Conservation (phyloP, 1,139 yeast species). For the Taphrina communis region DNA sequence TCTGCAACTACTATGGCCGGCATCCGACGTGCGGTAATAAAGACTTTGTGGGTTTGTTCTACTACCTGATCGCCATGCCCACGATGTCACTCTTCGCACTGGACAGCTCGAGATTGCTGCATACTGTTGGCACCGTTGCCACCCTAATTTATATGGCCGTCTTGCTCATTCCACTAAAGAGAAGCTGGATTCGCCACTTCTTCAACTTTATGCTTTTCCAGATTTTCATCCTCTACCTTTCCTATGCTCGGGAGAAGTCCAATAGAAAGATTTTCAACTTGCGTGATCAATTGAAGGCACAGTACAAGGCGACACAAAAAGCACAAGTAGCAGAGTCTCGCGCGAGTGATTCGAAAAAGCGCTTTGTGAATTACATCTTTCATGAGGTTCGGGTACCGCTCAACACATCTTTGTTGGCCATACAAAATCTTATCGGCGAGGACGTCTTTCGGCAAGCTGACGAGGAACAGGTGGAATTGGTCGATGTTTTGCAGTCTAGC, state of each 20-base stretch:
- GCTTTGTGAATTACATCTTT: constrained; percentile 39
- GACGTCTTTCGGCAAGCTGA: constrained; percentile 30
- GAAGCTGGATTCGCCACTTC: constrained; percentile 30
- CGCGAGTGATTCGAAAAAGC: constrained; percentile 35
- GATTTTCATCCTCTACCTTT: constrained; percentile 28
- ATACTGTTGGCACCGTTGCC: constrained; percentile 11
- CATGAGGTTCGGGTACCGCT: constrained; percentile 40
- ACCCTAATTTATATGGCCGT: constrained; percentile 23
- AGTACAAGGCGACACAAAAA: constrained; percentile 37
- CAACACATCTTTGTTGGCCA: constrained; percentile 31
- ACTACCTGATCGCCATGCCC: constrained; percentile 27
- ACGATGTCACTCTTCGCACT: constrained; percentile 30
- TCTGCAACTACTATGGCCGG: constrained; percentile 25
- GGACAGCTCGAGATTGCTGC: constrained; percentile 12
- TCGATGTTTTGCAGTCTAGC: constrained; percentile 33
- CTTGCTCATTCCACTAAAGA: constrained; percentile 16
- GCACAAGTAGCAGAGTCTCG: constrained; percentile 36
- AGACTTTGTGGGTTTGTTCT: constrained; percentile 39
- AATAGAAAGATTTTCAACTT: constrained; percentile 26
- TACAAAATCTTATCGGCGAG: constrained; percentile 36
- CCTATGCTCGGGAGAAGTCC: constrained; percentile 34
- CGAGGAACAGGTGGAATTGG: constrained; percentile 34
- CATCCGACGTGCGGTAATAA: constrained; percentile 15
- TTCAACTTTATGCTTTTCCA: constrained; percentile 28
- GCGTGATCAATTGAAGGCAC: constrained; percentile 36